phyloP scores from a whole-genome alignment of 2,329 filamentous ascomycete genomes.

The Colletotrichum cuscutae region DNA sequence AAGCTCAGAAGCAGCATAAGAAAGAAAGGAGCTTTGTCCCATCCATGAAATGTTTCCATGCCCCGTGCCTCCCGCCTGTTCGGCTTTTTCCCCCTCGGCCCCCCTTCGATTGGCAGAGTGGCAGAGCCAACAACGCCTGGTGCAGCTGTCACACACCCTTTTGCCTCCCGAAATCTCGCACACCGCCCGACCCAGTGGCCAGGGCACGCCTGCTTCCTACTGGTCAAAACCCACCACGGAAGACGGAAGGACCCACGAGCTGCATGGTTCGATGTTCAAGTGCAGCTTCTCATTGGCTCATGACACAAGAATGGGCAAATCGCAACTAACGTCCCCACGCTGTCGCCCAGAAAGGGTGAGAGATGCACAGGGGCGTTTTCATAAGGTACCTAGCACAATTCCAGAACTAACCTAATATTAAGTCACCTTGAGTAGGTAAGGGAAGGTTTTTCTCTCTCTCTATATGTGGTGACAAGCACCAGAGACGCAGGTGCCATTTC shows the following conservation, averaged over 20 bases:
- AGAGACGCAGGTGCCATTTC: constrained; percentile 27
- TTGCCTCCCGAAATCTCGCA: constrained; percentile 20
- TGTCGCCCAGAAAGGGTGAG: background rate
- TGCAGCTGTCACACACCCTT: background rate
- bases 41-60: constrained; percentile 14
- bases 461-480: background rate
- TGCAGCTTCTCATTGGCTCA: constrained; percentile 19
- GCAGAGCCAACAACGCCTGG: background rate
- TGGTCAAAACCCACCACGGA: constrained; percentile 15
- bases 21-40: constrained; percentile 27
- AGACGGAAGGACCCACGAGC: constrained; percentile 28
- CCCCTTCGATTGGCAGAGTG: constrained; percentile 13
- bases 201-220: constrained; percentile 1
- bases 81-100: background rate
- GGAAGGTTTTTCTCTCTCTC: background rate
- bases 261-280: constrained; percentile 26
- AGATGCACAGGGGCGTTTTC: constrained; percentile 25
- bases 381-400: constrained; percentile 12
- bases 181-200: constrained; percentile 30
- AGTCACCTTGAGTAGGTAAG: background rate
- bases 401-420: constrained; percentile 19
- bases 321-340: background rate
- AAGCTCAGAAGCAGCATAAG: constrained; percentile 1
- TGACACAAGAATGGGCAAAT: background rate
- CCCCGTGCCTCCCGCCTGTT: constrained; percentile 6